Evolutionary conservation across 2,329 filamentous ascomycete genomes (phyloP).

Genomic region (Salinomyces thailandicus): DNA sequence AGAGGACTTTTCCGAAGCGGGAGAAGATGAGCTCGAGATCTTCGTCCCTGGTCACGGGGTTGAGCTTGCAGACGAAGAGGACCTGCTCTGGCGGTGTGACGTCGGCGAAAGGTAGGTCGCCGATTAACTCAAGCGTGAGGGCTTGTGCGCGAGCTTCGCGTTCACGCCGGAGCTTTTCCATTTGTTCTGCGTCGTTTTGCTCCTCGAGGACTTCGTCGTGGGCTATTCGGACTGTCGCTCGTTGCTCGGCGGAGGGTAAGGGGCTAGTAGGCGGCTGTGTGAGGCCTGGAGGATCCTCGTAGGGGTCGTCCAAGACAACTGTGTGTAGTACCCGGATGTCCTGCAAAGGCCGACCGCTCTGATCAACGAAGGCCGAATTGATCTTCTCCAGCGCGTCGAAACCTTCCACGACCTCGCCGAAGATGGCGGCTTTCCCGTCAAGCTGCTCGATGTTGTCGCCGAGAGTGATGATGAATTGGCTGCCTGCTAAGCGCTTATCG

Average conservation of each 20-base stretch:
- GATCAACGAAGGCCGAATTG: slow-evolving; percentile 78
- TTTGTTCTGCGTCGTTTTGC: slow-evolving; percentile 67
- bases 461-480: slow-evolving; percentile 88
- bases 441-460: slow-evolving; percentile 82
- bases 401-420: slow-evolving; percentile 89
- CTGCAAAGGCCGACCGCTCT: slow-evolving; percentile 75
- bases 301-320: slow-evolving; percentile 84
- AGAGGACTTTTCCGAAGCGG: slow-evolving; percentile 88
- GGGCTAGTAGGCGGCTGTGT: slow-evolving; percentile 71
- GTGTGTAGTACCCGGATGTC: slow-evolving; percentile 94
- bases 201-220: slow-evolving; percentile 76
- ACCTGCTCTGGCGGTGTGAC: slow-evolving; percentile 96
- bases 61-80: slow-evolving; percentile 95
- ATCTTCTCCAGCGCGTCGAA: slow-evolving; percentile 92
- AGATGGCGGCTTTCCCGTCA: slow-evolving; percentile 88
- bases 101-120: slow-evolving; percentile 92
- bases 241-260: slow-evolving; percentile 68
- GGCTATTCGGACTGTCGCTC: slow-evolving; percentile 82
- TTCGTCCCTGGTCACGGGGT: slow-evolving; percentile 89
- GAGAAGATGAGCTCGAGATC: slow-evolving; percentile 94
- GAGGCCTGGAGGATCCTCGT: slow-evolving; percentile 67
- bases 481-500: slow-evolving; percentile 71
- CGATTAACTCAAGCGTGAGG: slow-evolving; percentile 92
- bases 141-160: slow-evolving; percentile 89
- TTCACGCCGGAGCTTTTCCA: slow-evolving; percentile 72